Evolutionary conservation across 2,329 filamentous ascomycete species (phyloP), one percentile per base, ranked within the genome.

Genomic region (Clonostachys sp.): DNA sequence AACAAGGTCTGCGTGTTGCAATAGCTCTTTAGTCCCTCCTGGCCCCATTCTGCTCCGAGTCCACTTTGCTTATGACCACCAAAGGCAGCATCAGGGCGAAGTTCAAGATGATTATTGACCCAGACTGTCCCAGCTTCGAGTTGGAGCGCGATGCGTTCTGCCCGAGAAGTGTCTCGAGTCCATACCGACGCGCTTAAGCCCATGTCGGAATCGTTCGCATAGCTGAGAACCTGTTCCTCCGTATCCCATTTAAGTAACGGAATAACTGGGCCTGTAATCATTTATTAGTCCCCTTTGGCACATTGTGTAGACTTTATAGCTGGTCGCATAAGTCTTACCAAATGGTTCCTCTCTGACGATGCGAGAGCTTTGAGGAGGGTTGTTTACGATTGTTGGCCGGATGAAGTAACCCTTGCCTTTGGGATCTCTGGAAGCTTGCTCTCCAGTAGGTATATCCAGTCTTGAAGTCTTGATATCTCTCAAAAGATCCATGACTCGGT

Each of bases 211-310:
- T 71, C 65, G 50, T 84, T 84, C 2, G 77, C 80, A 5, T 79
- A 71, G 2, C 60, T 58, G 33, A 86, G 64, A 0, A 83, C 78
- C 17, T 85, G 80, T 5, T 74, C 73, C 50, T 87, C 83, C 24
- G 77, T 71, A 0, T 67, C 67, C 81, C 82, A 88, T 17, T 72
- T 74, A 47, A 86, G 57, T 8, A 86, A 64, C 0, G 84, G 83
- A 2, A 86, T 70, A 34, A 88, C 80, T 0, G 84, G 84, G 72
- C 43, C 24, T 30, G 9, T 5, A 10, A 30, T 30, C 2, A 30
- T 30, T 9, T 10, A 10, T 30, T 30, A 30, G 24, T 10, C 9
- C 9, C 24, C 8, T 30, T 30, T 10, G 3, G 24, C 24, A 5
- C 24, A 10, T 10, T 30, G 24, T 30, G 24, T 30, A 30, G 24